Conservation (phyloP, 352 stramenopile species). For the Blastocystis sp. region DNA sequence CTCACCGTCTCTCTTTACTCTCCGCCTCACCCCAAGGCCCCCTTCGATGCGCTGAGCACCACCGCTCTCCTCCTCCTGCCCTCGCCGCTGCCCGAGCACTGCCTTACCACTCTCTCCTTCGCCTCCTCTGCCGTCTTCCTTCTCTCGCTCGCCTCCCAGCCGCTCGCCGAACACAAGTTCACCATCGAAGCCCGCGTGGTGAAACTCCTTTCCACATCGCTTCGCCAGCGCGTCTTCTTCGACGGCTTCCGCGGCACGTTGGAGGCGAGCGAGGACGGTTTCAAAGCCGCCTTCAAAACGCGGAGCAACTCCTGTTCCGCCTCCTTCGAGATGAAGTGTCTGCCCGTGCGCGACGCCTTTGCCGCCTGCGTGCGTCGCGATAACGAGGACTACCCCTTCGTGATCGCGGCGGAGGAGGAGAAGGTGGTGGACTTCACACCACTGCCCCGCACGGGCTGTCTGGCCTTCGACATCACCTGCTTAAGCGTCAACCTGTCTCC, state of each 20-base stretch:
- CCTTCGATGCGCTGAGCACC: not conserved
- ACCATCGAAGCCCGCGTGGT: not conserved
- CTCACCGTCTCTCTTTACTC: not conserved
- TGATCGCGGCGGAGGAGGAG: not conserved
- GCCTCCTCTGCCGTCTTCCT: not conserved
- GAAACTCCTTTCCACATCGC: not conserved
- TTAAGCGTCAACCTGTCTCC: conserved; percentile 8
- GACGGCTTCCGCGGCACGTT: not conserved
- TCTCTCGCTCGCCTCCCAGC: not conserved
- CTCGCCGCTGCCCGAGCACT: not conserved
- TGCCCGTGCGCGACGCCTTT: not conserved
- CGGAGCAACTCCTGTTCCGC: not conserved
- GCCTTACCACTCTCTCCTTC: not conserved
- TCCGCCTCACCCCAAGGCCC: not conserved
- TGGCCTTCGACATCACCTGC: not conserved
- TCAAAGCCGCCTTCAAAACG: not conserved
- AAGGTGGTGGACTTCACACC: not conserved
- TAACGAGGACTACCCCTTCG: not conserved
- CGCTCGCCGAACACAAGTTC: not conserved
- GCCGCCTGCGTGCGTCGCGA: not conserved
- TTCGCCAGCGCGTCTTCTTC: not conserved
- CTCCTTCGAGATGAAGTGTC: not conserved
- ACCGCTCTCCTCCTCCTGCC: not conserved
- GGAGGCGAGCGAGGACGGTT: not conserved
- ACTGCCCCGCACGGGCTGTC: not conserved